Percentiles rank a stretch among this genome's conserved stretches.
Evolutionary conservation across 495 filamentous ascomycete genomes (phyloP).

Genomic region (Penicillium alfredii): DNA sequence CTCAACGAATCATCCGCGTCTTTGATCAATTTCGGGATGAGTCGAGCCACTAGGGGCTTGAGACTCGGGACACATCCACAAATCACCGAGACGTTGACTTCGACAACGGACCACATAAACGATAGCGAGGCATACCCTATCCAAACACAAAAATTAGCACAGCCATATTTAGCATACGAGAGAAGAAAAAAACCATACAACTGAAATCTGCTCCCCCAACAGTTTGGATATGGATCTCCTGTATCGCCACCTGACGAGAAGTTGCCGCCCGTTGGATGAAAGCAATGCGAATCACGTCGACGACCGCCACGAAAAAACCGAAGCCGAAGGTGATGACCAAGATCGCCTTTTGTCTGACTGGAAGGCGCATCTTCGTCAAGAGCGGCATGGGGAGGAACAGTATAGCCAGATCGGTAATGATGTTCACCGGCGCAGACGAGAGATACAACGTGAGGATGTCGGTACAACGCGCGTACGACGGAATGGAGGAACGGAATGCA

Average conservation of each 20-base stretch:
- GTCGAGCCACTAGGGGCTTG: conserved; percentile 73
- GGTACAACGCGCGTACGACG: conserved; percentile 49
- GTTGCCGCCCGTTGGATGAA: conserved; percentile 73
- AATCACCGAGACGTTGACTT: conserved; percentile 84
- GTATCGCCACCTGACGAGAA: conserved; percentile 24
- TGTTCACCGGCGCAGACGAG: conserved; percentile 76
- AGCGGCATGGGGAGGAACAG: conserved; percentile 83
- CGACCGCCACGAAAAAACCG: conserved; percentile 78
- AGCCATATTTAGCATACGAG: background rate
- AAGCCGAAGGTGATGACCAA: conserved; percentile 75
- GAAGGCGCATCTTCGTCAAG: conserved; percentile 76
- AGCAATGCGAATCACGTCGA: conserved; percentile 84
- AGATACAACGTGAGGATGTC: conserved; percentile 78
- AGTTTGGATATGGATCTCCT: conserved; percentile 31
- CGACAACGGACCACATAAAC: conserved; percentile 89
- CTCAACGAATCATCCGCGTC: conserved; percentile 36
- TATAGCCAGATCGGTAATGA: conserved; percentile 78
- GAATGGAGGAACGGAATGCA: conserved; percentile 47
- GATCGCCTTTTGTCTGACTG: conserved; percentile 76
- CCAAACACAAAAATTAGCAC: background rate
- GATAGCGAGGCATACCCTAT: conserved; percentile 72
- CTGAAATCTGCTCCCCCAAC: conserved; percentile 44
- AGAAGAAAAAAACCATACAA: conserved; percentile 31
- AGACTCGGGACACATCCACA: conserved; percentile 84
- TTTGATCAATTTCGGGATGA: conserved; percentile 66